These are phyloP conservation scores for Trichoderma sp. DNA, from an alignment of 2,329 filamentous ascomycete species.

Conservation along the genomic window DNA sequence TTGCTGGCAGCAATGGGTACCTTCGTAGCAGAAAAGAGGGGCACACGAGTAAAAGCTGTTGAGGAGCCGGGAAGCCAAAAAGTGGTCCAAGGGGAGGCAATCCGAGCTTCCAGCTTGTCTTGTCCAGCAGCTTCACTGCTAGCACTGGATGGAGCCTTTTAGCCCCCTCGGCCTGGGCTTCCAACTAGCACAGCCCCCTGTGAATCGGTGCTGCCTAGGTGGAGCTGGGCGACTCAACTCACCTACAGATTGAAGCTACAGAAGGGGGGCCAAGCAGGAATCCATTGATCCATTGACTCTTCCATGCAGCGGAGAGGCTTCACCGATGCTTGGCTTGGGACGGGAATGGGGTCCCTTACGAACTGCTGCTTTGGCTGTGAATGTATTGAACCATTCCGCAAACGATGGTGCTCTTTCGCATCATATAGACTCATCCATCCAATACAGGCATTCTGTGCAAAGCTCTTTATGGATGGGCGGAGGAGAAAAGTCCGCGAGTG, in stretches of 20 bases:
- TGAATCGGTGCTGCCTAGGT: background rate
- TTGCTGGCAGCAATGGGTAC: background rate
- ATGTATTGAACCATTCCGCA: background rate
- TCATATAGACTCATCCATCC: background rate
- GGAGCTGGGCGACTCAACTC: background rate
- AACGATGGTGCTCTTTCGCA: background rate
- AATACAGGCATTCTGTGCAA: background rate
- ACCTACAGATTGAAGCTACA: background rate
- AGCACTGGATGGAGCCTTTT: background rate
- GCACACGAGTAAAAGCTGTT: slow-evolving; percentile 2
- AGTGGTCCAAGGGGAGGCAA: background rate
- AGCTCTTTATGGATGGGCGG: background rate
- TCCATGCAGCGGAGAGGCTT: background rate
- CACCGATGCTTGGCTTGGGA: background rate
- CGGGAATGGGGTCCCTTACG: background rate
- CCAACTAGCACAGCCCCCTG: background rate
- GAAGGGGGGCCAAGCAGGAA: too few relatives aligned
- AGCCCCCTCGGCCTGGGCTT: background rate
- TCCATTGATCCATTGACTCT: background rate
- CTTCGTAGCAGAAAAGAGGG: background rate
- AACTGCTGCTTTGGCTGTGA: background rate
- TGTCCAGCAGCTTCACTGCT: background rate
- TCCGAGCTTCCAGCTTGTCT: background rate
- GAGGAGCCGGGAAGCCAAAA: background rate
- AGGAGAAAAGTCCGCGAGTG: background rate